A percentile compares a stretch with the other conserved stretches of the same genome.
Conservation (phyloP, 768 basidiomycete species). For the Lactifluus echinatus region DNA sequence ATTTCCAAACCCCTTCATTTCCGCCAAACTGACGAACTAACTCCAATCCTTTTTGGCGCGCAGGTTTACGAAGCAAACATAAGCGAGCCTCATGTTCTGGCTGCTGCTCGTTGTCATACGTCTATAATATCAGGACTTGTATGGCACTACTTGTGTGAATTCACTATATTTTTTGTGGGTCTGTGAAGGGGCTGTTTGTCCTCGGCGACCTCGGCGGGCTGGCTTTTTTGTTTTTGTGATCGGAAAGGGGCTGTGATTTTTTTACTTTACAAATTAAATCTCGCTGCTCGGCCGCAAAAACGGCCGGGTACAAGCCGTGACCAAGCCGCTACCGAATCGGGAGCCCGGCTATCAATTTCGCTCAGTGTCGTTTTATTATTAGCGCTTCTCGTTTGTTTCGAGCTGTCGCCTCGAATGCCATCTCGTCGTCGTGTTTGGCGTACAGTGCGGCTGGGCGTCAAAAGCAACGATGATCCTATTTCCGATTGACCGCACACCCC, state of each 20-base stretch:
- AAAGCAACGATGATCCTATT: not conserved
- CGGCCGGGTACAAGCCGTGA: not conserved
- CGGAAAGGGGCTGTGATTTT: not conserved
- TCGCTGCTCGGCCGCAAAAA: not conserved
- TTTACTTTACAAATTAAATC: not conserved
- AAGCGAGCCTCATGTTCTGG: constrained; percentile 9
- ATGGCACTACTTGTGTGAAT: constrained; percentile 2
- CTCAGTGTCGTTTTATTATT: not conserved
- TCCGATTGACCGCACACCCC: not conserved
- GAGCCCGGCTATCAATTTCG: constrained; percentile 5
- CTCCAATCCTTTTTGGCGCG: not conserved
- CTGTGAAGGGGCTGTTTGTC: not conserved
- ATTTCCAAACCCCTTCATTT: constrained; percentile 22
- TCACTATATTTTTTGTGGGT: not conserved
- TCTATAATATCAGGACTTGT: not conserved
- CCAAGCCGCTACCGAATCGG: not conserved
- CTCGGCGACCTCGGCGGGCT: not conserved
- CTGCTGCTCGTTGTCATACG: not conserved
- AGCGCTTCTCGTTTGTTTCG: constrained; percentile 9
- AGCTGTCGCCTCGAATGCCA: constrained; percentile 3
- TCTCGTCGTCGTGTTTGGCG: not conserved
- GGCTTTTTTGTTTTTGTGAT: not conserved
- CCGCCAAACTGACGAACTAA: not conserved
- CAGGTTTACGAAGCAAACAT: constrained; percentile 15
- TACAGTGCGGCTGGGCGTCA: not conserved